Conservation (phyloP, 2,329 filamentous ascomycete genomes). For the Pyrenochaeta sp. region DNA sequence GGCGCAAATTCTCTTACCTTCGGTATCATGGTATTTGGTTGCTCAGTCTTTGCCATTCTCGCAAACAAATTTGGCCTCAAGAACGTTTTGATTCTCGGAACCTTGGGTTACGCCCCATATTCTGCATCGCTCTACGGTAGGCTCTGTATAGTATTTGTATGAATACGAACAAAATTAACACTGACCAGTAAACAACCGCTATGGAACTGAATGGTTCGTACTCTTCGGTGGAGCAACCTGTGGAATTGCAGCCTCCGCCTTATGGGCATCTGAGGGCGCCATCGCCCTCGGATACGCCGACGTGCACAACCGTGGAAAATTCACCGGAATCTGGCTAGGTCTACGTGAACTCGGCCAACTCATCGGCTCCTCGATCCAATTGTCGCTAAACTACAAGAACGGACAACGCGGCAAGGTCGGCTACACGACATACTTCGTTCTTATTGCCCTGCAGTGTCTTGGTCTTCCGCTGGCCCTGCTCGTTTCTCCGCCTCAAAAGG, state of each 20-base stretch:
- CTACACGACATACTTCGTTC: conserved; percentile 50
- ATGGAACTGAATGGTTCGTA: conserved; percentile 45
- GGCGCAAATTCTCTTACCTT: conserved; percentile 54
- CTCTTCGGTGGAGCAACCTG: conserved; percentile 44
- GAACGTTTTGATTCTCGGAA: conserved; percentile 39
- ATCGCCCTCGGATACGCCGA: conserved; percentile 56
- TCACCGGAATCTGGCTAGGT: conserved; percentile 61
- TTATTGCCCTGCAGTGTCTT: conserved; percentile 56
- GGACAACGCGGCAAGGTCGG: conserved; percentile 56
- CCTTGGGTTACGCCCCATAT: conserved; percentile 41
- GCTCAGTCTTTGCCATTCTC: conserved; percentile 31
- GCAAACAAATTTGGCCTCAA: conserved; percentile 48
- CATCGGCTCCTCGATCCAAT: conserved; percentile 60
- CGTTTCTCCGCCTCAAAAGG: conserved; percentile 56
- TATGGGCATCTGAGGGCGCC: conserved; percentile 53
- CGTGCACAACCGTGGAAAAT: conserved; percentile 55
- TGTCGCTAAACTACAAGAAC: conserved; percentile 57
- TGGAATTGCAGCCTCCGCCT: conserved; percentile 47
- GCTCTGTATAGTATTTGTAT: not conserved
- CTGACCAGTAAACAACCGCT: conserved; percentile 39
- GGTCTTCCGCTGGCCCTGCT: conserved; percentile 56
- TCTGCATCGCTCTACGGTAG: conserved; percentile 25
- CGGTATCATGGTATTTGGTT: conserved; percentile 53
- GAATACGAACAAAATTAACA: not conserved
- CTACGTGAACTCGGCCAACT: conserved; percentile 62